phyloP scores from a whole-genome alignment of 1,284 basidiomycete species.

The Schizophyllum amplum region DNA sequence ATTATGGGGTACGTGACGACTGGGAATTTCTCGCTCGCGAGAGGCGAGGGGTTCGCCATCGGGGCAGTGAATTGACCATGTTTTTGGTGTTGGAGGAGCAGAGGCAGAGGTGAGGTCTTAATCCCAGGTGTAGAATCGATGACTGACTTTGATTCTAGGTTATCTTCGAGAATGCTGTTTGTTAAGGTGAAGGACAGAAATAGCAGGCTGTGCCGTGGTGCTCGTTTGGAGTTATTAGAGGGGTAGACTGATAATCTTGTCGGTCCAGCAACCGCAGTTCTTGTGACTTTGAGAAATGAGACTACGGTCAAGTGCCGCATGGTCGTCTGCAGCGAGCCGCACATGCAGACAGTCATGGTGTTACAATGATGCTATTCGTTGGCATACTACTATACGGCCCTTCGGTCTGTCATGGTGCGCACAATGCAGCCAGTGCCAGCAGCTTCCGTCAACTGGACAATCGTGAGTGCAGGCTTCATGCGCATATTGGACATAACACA shows the following conservation, averaged over 20 bases:
- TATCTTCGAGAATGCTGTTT: background rate
- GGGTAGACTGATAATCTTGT: background rate
- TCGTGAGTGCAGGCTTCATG: constrained; percentile 3
- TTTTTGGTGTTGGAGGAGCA: constrained; percentile 12
- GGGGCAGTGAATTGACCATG: constrained; percentile 53
- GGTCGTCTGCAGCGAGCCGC: too few species aligned
- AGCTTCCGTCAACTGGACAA: constrained; percentile 78
- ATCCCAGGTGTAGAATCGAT: background rate
- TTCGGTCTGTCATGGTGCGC: constrained; percentile 93
- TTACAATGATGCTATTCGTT: background rate
- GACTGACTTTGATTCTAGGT: background rate
- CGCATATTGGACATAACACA: constrained; percentile 21
- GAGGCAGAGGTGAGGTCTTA: background rate
- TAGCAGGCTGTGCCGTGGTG: background rate
- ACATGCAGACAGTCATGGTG: too few species aligned
- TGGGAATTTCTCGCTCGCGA: constrained; percentile 70
- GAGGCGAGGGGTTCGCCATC: constrained; percentile 68
- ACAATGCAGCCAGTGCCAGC: constrained; percentile 97
- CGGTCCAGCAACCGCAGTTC: too few species aligned
- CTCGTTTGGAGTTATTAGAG: background rate
- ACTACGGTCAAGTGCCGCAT: too few species aligned
- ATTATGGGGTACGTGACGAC: constrained; percentile 78
- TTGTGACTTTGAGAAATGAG: too few species aligned
- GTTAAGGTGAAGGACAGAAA: background rate
- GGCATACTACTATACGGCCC: constrained; percentile 50